phyloP scores from a whole-genome alignment of 2,329 filamentous ascomycete species.

The Beauveria pseudobassiana region DNA sequence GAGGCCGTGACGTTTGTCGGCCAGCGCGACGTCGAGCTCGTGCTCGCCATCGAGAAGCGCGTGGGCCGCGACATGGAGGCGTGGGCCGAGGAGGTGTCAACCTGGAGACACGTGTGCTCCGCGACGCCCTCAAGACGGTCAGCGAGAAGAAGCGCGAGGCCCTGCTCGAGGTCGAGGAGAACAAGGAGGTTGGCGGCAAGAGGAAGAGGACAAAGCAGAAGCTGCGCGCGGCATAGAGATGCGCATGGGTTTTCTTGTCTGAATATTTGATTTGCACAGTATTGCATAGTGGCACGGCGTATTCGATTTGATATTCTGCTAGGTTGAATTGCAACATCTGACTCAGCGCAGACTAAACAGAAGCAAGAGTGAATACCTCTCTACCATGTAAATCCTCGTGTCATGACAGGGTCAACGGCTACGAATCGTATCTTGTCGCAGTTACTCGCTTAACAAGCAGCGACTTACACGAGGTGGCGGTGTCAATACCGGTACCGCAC shows the following conservation, averaged over 20 bases:
- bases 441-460: no score
- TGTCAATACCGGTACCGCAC: no score
- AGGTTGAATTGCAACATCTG: neutral
- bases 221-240: slow-evolving; percentile 30
- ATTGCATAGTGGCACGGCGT: neutral
- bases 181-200: slow-evolving; percentile 86
- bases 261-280: neutral
- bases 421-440: no score
- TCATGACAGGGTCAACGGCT: no score
- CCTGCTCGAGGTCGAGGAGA: slow-evolving; percentile 82
- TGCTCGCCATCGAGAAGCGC: slow-evolving; percentile 82
- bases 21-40: slow-evolving; percentile 82
- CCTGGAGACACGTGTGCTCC: slow-evolving; percentile 80
- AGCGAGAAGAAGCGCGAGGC: slow-evolving; percentile 95
- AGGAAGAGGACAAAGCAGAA: slow-evolving; percentile 55
- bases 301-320: neutral
- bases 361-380: no score
- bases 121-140: slow-evolving; percentile 80
- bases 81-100: slow-evolving; percentile 87
- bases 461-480: no score
- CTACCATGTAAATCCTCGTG: no score
- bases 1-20: slow-evolving; percentile 83
- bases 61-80: slow-evolving; percentile 74
- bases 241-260: neutral
- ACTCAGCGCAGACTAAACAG: no score